Percentiles rank a stretch among this genome's conserved stretches.
Conservation (phyloP, 768 basidiomycete species). For the Nidularia sp. region DNA sequence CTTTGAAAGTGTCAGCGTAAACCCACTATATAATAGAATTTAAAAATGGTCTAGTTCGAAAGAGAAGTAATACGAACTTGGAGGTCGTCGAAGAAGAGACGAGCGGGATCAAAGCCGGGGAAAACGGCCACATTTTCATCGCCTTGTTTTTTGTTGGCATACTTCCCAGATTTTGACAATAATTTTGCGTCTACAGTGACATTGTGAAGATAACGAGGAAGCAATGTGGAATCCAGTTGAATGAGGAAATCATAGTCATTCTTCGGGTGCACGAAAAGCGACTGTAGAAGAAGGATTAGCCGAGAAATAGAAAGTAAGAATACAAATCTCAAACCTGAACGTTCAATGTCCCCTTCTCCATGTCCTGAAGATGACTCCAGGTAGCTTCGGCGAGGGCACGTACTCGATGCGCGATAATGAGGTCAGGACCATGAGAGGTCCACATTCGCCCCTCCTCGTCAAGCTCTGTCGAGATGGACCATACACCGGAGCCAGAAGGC, state of each 20-base stretch:
- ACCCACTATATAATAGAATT: constrained; percentile 42
- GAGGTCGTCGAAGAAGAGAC: constrained; percentile 63
- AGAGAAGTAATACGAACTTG: constrained; percentile 41
- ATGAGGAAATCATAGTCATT: constrained; percentile 85
- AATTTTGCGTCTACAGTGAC: constrained; percentile 45
- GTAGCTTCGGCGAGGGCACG: constrained; percentile 74
- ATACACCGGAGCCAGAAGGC: constrained; percentile 40
- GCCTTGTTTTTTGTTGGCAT: constrained; percentile 37
- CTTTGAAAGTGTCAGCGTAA: constrained; percentile 71
- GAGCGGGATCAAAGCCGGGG: constrained; percentile 81
- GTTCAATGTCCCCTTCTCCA: constrained; percentile 45
- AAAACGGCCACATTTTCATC: constrained; percentile 27
- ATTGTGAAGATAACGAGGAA: constrained; percentile 77
- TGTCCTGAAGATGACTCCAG: constrained; percentile 49
- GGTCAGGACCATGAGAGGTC: constrained; percentile 65
- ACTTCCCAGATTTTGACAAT: constrained; percentile 38
- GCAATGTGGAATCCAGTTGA: constrained; percentile 56
- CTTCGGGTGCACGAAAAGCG: constrained; percentile 81
- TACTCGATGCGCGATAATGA: constrained; percentile 71
- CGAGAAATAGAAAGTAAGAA: not conserved
- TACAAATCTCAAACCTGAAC: constrained; percentile 47
- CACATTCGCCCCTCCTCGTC: constrained; percentile 75
- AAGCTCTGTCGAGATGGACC: constrained; percentile 76
- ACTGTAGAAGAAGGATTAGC: constrained; percentile 31
- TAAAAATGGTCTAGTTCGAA: constrained; percentile 1